Conservation (phyloP, 106 monocot genomes). For the Dendrobium officinale region DNA sequence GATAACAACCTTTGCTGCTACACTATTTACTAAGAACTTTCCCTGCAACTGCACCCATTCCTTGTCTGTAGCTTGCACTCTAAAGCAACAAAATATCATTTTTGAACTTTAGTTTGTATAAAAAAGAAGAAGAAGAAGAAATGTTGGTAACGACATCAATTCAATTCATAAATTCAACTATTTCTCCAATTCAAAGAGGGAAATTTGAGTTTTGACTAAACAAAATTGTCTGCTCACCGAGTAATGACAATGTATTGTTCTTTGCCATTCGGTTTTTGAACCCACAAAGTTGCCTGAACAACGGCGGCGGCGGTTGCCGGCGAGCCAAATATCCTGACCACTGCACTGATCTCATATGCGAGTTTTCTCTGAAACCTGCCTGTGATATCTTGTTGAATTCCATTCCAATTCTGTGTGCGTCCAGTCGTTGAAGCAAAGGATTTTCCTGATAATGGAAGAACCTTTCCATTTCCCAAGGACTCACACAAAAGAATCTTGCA, state of each 20-base stretch:
- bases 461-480: constrained; percentile 44
- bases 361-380: constrained; percentile 62
- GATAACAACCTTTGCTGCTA: constrained; percentile 38
- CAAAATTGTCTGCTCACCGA: constrained; percentile 27
- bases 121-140: background rate
- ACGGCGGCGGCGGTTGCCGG: constrained; percentile 20
- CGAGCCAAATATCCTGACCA: constrained; percentile 46
- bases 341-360: constrained; percentile 56
- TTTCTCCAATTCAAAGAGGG: no score
- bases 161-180: no score
- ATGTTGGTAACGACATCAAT: no score
- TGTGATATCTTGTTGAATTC: constrained; percentile 89
- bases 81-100: background rate
- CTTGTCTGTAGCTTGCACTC: constrained; percentile 42
- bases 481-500: constrained; percentile 61
- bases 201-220: background rate
- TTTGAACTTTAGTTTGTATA: background rate
- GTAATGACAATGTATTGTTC: constrained; percentile 72
- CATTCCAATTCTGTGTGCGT: constrained; percentile 53
- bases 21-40: constrained; percentile 50
- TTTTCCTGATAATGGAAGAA: constrained; percentile 47
- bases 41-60: constrained; percentile 57
- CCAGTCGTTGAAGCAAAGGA: constrained; percentile 50
- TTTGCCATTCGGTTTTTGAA: constrained; percentile 60
- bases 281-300: constrained; percentile 53